A percentile compares a stretch with the other conserved stretches of the same genome.
phyloP scores from a whole-genome alignment of 805 yeast genomes.

The Ogataea saltuana region DNA sequence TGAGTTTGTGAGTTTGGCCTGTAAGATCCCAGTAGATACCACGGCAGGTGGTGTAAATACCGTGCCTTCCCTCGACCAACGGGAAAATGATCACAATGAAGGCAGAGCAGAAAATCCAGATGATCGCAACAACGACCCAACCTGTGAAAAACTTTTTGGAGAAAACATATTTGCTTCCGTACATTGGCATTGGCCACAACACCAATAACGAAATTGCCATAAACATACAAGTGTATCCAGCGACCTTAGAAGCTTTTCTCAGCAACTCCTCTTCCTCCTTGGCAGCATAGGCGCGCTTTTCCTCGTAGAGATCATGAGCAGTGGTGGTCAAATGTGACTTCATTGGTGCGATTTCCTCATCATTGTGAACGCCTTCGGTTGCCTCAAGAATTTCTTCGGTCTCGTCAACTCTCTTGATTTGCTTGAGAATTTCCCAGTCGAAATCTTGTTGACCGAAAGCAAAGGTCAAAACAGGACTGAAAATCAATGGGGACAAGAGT shows the following conservation, averaged over 20 bases:
- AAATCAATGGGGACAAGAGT: slow-evolving; percentile 65
- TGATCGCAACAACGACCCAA: slow-evolving; percentile 79
- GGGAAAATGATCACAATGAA: slow-evolving; percentile 69
- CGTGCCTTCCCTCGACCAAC: slow-evolving; percentile 69
- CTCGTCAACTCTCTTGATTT: slow-evolving; percentile 68
- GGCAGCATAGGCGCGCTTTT: slow-evolving; percentile 18
- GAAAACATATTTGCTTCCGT: slow-evolving; percentile 75
- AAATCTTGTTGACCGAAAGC: slow-evolving; percentile 69
- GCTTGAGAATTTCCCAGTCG: slow-evolving; percentile 65
- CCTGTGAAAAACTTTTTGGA: slow-evolving; percentile 80
- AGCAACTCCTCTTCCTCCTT: slow-evolving; percentile 56
- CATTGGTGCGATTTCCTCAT: slow-evolving; percentile 33
- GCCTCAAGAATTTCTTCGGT: slow-evolving; percentile 57
- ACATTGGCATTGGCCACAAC: slow-evolving; percentile 95
- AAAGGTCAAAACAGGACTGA: slow-evolving; percentile 65
- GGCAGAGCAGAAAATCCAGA: slow-evolving; percentile 75
- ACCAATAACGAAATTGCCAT: slow-evolving; percentile 66
- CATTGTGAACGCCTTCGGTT: slow-evolving; percentile 21
- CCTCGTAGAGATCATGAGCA: slow-evolving; percentile 25
- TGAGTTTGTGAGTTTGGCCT: slow-evolving; percentile 72
- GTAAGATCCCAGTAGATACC: slow-evolving; percentile 85
- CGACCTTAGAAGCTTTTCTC: slow-evolving; percentile 58
- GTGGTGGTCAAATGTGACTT: slow-evolving; percentile 34
- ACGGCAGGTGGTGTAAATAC: slow-evolving; percentile 61
- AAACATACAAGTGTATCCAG: slow-evolving; percentile 58